These are phyloP conservation scores for Trifolium dubium DNA, from an alignment of 306 rosid species.

Conservation along the genomic window DNA sequence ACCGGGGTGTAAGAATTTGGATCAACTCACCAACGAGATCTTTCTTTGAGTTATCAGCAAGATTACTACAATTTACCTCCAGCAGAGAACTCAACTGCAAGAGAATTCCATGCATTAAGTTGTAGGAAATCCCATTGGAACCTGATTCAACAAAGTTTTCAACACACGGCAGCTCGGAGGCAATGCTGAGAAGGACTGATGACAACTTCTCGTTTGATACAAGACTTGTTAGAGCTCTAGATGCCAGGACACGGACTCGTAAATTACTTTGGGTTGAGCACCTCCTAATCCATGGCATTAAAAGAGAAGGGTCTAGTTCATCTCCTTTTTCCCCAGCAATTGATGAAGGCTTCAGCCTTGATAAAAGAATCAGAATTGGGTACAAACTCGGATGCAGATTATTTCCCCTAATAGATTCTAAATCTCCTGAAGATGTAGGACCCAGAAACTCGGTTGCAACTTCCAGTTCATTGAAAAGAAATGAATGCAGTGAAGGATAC, in stretches of 20 bases:
- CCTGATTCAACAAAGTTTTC: constrained; percentile 46
- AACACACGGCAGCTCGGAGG: constrained; percentile 67
- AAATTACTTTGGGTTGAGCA: constrained; percentile 92
- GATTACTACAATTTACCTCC: constrained; percentile 75
- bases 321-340: constrained; percentile 87
- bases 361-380: constrained; percentile 85
- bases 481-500: constrained; percentile 89
- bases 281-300: constrained; percentile 82
- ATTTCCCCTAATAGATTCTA: constrained; percentile 63
- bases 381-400: constrained; percentile 95
- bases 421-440: constrained; percentile 56
- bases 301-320: constrained; percentile 83
- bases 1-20: constrained; percentile 56
- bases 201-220: constrained; percentile 86
- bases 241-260: constrained; percentile 91
- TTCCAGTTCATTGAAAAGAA: constrained; percentile 77
- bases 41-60: constrained; percentile 81
- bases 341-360: constrained; percentile 93
- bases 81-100: constrained; percentile 82
- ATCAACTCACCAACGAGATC: constrained; percentile 68
- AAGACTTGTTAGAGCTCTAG: constrained; percentile 83
- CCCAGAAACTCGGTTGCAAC: constrained; percentile 77
- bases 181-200: constrained; percentile 72
- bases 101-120: constrained; percentile 83
- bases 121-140: constrained; percentile 52